These are phyloP conservation scores for Capsicum pubescens DNA, from an alignment of 257 asterid species.

Conservation along the genomic window DNA sequence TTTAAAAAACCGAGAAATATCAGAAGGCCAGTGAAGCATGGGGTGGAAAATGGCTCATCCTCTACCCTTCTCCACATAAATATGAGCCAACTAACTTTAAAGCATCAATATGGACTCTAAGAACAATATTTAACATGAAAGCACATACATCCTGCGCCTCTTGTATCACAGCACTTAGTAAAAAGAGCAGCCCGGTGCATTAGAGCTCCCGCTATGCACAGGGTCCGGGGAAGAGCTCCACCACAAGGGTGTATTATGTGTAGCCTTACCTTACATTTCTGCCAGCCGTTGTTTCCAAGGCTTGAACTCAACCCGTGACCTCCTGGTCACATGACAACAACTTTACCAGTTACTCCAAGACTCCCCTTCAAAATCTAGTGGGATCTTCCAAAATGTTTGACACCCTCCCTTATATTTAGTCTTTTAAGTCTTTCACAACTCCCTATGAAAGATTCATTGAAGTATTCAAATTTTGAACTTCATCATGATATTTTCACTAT, in stretches of 20 bases:
- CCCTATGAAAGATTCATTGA: neutral
- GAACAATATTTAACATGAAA: slow-evolving; percentile 21
- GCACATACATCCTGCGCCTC: slow-evolving; percentile 15
- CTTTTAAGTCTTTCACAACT: neutral
- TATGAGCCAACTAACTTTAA: neutral
- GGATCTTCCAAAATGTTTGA: neutral
- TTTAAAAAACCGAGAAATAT: neutral
- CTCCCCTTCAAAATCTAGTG: neutral
- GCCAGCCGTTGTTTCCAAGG: too few relatives aligned
- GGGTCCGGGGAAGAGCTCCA: too few relatives aligned
- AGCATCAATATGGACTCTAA: neutral
- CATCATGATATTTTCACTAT: neutral
- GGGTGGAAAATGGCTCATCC: neutral
- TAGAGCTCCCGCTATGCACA: too few relatives aligned
- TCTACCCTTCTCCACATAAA: slow-evolving; percentile 6
- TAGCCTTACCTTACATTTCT: too few relatives aligned
- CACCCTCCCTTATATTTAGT: neutral
- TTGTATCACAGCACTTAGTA: neutral
- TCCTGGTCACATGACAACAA: too few relatives aligned
- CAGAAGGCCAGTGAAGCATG: neutral
- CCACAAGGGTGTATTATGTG: too few relatives aligned
- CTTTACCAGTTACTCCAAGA: too few relatives aligned
- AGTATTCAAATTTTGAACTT: neutral
- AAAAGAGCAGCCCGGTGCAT: too few relatives aligned
- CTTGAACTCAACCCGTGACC: too few relatives aligned